These are phyloP conservation scores for Ascochyta fabae DNA, from an alignment of 2,329 filamentous ascomycete species.

Conservation along the genomic window DNA sequence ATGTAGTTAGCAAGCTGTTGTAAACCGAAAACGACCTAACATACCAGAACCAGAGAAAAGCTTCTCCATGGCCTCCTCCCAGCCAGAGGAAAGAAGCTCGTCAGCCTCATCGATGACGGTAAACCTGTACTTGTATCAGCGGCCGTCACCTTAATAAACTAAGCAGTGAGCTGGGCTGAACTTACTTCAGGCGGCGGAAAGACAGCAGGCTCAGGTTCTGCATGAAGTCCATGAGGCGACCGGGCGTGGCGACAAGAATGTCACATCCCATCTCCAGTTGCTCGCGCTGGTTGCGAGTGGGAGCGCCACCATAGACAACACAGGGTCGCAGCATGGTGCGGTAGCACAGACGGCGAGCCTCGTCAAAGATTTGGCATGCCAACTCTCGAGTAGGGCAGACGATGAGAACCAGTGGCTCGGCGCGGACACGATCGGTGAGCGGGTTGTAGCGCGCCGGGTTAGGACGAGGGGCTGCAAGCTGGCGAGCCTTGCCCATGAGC, in stretches of 20 bases:
- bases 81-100: slow-evolving; percentile 82
- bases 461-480: slow-evolving; percentile 79
- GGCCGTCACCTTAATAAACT: no score
- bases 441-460: slow-evolving; percentile 64
- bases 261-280: slow-evolving; percentile 87
- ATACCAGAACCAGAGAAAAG: slow-evolving; percentile 83
- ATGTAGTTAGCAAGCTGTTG: slow-evolving; percentile 18
- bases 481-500: slow-evolving; percentile 95
- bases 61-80: slow-evolving; percentile 75
- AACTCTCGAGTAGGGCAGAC: slow-evolving; percentile 88
- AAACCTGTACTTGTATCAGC: slow-evolving; percentile 22
- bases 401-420: slow-evolving; percentile 87
- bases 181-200: slow-evolving; percentile 77
- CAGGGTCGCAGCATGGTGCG: slow-evolving; percentile 92
- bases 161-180: neutral
- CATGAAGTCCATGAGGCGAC: slow-evolving; percentile 86
- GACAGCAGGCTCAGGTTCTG: slow-evolving; percentile 71
- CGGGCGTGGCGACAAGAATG: slow-evolving; percentile 84
- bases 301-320: slow-evolving; percentile 85
- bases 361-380: slow-evolving; percentile 93
- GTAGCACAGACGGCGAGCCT: slow-evolving; percentile 91
- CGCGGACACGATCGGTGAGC: slow-evolving; percentile 63
- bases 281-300: slow-evolving; percentile 69
- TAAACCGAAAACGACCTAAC: slow-evolving; percentile 35
- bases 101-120: slow-evolving; percentile 82